Percentiles rank a stretch among this genome's conserved stretches.
phyloP scores from a whole-genome alignment of 2,329 filamentous ascomycete genomes.

The Claviceps fusiformis region DNA sequence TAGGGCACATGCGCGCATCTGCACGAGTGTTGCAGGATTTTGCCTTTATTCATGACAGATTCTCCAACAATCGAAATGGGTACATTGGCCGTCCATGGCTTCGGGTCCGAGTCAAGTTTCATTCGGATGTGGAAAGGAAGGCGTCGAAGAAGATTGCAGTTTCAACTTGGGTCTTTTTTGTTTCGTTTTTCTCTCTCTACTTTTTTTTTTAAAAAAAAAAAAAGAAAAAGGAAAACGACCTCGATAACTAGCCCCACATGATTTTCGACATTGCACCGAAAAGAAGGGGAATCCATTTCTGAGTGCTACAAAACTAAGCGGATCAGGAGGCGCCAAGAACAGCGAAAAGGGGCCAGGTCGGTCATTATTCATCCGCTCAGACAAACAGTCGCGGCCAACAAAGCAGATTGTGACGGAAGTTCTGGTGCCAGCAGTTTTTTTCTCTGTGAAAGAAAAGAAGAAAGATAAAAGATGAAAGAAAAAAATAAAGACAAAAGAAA shows the following conservation, averaged over 20 bases:
- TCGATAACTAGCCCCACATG: background rate
- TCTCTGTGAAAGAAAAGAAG: background rate
- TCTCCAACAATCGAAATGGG: background rate
- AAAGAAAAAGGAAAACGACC: no score
- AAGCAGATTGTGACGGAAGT: background rate
- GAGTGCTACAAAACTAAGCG: background rate
- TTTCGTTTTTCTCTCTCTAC: no score
- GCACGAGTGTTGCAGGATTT: background rate
- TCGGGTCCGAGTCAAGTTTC: slow-evolving; percentile 4
- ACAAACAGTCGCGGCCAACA: background rate
- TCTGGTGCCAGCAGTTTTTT: background rate
- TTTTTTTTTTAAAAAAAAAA: no score
- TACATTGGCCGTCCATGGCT: background rate
- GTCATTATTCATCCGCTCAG: background rate
- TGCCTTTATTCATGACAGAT: background rate
- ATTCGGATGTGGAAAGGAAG: slow-evolving; percentile 2
- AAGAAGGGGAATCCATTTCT: background rate
- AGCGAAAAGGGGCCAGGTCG: background rate
- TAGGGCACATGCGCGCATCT: background rate
- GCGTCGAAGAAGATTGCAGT: background rate
- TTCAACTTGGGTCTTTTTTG: no score
- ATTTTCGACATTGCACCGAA: background rate
- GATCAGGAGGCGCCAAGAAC: background rate
- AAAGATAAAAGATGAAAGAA: no score
- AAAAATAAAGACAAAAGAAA: background rate